Conservation (phyloP, 139 green algal genomes). For the Picochlorum sp. region DNA sequence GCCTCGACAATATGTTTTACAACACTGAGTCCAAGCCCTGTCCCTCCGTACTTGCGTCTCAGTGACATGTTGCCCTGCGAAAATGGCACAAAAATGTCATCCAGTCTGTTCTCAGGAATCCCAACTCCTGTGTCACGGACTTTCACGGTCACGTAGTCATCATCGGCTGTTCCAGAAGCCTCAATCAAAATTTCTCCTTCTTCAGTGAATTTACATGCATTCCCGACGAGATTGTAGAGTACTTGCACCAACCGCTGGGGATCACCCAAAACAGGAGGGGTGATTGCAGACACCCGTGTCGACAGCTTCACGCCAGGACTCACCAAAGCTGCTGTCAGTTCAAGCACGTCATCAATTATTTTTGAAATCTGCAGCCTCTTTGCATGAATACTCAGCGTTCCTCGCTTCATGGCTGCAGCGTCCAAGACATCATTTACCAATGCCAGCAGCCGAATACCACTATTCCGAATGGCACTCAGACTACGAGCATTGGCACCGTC, state of each 20-base stretch:
- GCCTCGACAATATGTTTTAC: slow-evolving; percentile 57
- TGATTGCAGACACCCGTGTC: slow-evolving; percentile 19
- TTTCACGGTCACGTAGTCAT: slow-evolving; percentile 24
- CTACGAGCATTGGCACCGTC: slow-evolving; percentile 1
- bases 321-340: slow-evolving; percentile 38
- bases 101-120: slow-evolving; percentile 42
- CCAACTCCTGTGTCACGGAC: slow-evolving; percentile 52
- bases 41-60: slow-evolving; percentile 64
- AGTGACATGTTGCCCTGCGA: slow-evolving; percentile 61
- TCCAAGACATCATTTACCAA: slow-evolving; percentile 66
- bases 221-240: slow-evolving; percentile 51
- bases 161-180: neutral
- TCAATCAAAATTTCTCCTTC: slow-evolving; percentile 30
- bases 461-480: slow-evolving; percentile 22
- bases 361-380: slow-evolving; percentile 7
- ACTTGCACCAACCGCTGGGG: slow-evolving; percentile 40
- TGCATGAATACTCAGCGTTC: neutral
- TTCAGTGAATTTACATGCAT: slow-evolving; percentile 54
- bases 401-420: slow-evolving; percentile 37
- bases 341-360: slow-evolving; percentile 46
- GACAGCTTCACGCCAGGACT: slow-evolving; percentile 42
- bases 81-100: slow-evolving; percentile 51
- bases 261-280: slow-evolving; percentile 37
- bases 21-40: slow-evolving; percentile 56
- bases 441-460: slow-evolving; percentile 39